Evolutionary conservation across 768 basidiomycete genomes (phyloP).

Genomic region (Mycena galopus): DNA sequence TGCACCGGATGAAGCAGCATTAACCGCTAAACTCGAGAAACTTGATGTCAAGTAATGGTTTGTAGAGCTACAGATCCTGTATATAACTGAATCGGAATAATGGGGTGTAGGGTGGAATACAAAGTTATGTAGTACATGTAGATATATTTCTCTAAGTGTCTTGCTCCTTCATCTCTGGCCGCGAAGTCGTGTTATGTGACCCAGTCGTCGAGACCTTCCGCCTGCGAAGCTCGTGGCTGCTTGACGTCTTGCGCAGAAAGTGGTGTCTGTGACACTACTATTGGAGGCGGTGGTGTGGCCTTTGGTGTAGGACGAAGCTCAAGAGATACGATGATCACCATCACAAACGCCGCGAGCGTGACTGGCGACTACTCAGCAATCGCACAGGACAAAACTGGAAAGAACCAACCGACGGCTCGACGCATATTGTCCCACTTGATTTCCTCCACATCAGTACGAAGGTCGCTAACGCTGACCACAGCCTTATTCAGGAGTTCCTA

Average conservation of each 20-base stretch:
- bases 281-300: constrained; percentile 41
- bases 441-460: constrained; percentile 86
- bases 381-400: background rate
- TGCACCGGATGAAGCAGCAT: constrained; percentile 43
- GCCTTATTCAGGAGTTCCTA: constrained; percentile 84
- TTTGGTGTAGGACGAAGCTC: constrained; percentile 68
- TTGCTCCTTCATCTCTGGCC: background rate
- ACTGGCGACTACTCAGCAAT: constrained; percentile 52
- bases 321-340: constrained; percentile 79
- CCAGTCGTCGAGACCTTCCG: constrained; percentile 34
- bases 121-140: constrained; percentile 51
- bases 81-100: constrained; percentile 28
- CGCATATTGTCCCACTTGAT: constrained; percentile 93
- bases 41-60: constrained; percentile 63
- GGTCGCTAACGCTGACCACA: constrained; percentile 79
- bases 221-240: constrained; percentile 29
- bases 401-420: constrained; percentile 76
- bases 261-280: constrained; percentile 41
- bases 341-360: constrained; percentile 72
- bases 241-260: constrained; percentile 48
- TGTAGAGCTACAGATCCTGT: constrained; percentile 5
- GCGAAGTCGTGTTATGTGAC: constrained; percentile 29
- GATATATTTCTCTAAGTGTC: constrained; percentile 41
- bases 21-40: constrained; percentile 68
- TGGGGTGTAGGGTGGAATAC: constrained; percentile 45